Evolutionary conservation across 805 yeast genomes (phyloP).

Genomic region (Candida odintsovae): DNA sequence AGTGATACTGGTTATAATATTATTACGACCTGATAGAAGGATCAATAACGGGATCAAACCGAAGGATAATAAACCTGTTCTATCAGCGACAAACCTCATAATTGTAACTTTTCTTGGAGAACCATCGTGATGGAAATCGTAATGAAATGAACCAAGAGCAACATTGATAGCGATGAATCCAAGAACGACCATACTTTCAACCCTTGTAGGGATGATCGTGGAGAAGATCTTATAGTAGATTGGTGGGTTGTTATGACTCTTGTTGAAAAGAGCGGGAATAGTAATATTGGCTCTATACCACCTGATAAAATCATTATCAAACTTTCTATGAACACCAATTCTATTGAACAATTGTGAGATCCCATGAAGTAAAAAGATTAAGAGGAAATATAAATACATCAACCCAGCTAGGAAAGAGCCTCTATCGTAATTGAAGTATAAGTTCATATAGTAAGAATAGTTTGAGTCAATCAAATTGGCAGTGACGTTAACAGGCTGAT

Average conservation of each 20-base stretch:
- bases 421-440: slow-evolving; percentile 15
- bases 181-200: slow-evolving; percentile 27
- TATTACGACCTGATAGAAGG: slow-evolving; percentile 68
- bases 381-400: slow-evolving; percentile 33
- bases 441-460: slow-evolving; percentile 3
- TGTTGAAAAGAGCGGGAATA: slow-evolving; percentile 17
- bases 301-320: slow-evolving; percentile 11
- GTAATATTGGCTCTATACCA: slow-evolving; percentile 17
- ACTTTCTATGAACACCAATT: slow-evolving; percentile 17
- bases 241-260: slow-evolving; percentile 10
- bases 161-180: slow-evolving; percentile 25
- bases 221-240: slow-evolving; percentile 3
- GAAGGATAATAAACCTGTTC: slow-evolving; percentile 24
- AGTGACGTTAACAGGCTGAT: slow-evolving; percentile 10
- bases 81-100: slow-evolving; percentile 12
- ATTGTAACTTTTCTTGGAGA: background rate
- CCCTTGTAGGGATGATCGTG: slow-evolving; percentile 20
- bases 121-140: slow-evolving; percentile 1
- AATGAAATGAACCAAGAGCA: slow-evolving; percentile 10
- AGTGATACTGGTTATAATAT: slow-evolving; percentile 50
- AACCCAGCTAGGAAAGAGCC: slow-evolving; percentile 23
- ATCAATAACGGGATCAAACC: slow-evolving; percentile 46
- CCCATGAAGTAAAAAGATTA: slow-evolving; percentile 32
- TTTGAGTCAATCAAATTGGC: background rate
- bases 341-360: slow-evolving; percentile 25